Base-by-base conservation (phyloP, 2,329 filamentous ascomycete species). In the Didymosphaeria variabile region DNA sequence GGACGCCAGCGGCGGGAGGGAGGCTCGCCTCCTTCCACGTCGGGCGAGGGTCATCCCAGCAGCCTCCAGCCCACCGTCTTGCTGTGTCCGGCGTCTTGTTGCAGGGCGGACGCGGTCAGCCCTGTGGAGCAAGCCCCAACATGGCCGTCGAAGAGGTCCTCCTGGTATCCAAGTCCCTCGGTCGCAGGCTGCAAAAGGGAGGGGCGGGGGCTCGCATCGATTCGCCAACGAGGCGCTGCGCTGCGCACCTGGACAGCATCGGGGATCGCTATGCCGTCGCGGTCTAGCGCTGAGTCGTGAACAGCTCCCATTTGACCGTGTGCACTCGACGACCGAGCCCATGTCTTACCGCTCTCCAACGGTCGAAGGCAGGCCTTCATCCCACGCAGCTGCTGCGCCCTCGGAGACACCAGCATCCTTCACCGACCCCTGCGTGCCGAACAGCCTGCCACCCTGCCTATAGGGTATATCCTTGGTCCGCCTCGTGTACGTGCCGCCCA, bases 171-270 rank as follows among this genome's bases (percentile, higher is more conserved):
- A 17, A 38, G 36, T 38, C n/a, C 38, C n/a, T n/a, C 15, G 5
- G 15, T 29, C 15, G 5, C 32, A 23, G 57, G 51, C 38, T 45
- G 55, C 50, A 58, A 46, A 26, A n/a, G 49, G 60, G 60, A 59
- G 57, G 62, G 50, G 44, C 32, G 50, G n/a, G 21, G n/a, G 17
- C 8, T n/a, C 46, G 42, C 55, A 50, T 21, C 63, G 64, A 68
- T 66, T 68, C 62, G 66, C 54, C 36, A 38, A 46, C 13, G 55
- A 63, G 19, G 55, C 61, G 64, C 61, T 64, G 55, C 23, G 58
- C 58, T 62, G 63, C 65, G 63, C 53, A 64, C 62, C 57, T 59
- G 60, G 59, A 32, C 57, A 59, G 42, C 52, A 60, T 55, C 42
- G 34, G 57, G 60, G 15, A 36, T 60, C 36, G 51, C n/a, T 52